Evolutionary conservation across 23 red algal genomes (phyloP).

Genomic region (Gracilaria gracilis): DNA sequence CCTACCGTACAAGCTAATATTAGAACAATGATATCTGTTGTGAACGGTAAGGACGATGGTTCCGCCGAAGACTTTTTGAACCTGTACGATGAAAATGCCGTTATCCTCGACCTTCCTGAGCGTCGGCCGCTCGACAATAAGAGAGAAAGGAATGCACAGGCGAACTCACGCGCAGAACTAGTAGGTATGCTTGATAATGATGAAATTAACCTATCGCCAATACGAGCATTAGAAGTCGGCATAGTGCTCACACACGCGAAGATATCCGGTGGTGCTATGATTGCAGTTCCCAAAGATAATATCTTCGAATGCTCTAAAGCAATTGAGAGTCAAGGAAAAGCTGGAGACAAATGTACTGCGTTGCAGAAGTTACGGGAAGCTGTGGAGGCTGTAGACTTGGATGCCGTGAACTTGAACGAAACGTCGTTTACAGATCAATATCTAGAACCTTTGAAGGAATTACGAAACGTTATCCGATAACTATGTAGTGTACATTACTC

Average conservation of each 20-base stretch:
- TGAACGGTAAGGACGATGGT: constrained; percentile 40
- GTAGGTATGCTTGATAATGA: constrained; percentile 2
- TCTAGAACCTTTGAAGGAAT: constrained; percentile 2
- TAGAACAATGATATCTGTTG: constrained; percentile 13
- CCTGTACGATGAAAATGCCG: constrained; percentile 48
- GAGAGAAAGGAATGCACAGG: constrained; percentile 26
- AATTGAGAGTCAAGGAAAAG: constrained; percentile 19
- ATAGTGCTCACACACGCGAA: constrained; percentile 27
- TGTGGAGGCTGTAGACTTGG: constrained; percentile 7
- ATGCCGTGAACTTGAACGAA: background rate
- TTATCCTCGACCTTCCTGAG: constrained; percentile 47
- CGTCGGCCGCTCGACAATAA: constrained; percentile 67
- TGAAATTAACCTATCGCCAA: background rate
- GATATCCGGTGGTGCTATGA: constrained; percentile 13
- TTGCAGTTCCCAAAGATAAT: background rate
- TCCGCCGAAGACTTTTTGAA: constrained; percentile 34
- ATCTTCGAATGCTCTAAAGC: constrained; percentile 9
- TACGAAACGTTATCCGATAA: constrained; percentile 22
- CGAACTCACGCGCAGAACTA: constrained; percentile 39
- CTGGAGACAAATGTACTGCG: background rate
- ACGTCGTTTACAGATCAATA: background rate
- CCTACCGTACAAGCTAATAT: constrained; percentile 40
- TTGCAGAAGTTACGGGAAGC: background rate
- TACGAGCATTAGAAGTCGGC: constrained; percentile 9
- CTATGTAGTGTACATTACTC: background rate